Base-by-base conservation (phyloP, 495 filamentous ascomycete species). In the Elasticomyces elasticus region DNA sequence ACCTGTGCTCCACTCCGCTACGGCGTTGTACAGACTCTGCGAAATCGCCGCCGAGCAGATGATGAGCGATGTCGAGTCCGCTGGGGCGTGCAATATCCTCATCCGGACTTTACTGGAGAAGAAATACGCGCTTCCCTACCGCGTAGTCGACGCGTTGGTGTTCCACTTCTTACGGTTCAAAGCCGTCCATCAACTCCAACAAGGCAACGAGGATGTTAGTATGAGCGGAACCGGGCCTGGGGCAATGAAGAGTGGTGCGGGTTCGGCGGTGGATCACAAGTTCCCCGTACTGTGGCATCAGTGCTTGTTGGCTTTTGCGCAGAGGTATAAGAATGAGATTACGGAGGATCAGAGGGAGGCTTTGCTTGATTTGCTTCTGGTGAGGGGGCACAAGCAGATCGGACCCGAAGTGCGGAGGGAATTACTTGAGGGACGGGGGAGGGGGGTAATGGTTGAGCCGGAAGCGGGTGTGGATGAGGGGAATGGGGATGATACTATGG, bases 101-200 rank as follows among this genome's bases (percentile, higher is more conserved):
- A 94, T 99, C 66, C 84, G 85, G 55, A 79, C 84, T 17, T 79
- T 99, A 49, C 72, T 99, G 11, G 90, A 97, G 71, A 99, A 99
- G 77, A 88, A 89, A 62, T 97, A 99, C 60, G 92, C 92, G 1
- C 75, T 98, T 20, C 92, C 92, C 27, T 95, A 85, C 72, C 89
- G 94, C 68, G 91, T 94, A 23, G 81, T 98, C 19, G 92, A 98
- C 61, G 83, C 89, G 22, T 74, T 97, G 5, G 94, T 97, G 15
- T 97, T 96, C 71, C 90, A 97, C 69, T 98, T 96, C 67, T 68
- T 95, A 58, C 83, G 92, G 17, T 96, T 96, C 71, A 79, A 85
- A 31, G 80, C 74, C 27, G 71, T 72, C 2, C 71, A 78, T 25
- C 67, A 31, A 71, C 13, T 67, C 66, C 24, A 62, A 52, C 11